phyloP scores from a whole-genome alignment of 345 rosid species.

The Heritiera fomes region DNA sequence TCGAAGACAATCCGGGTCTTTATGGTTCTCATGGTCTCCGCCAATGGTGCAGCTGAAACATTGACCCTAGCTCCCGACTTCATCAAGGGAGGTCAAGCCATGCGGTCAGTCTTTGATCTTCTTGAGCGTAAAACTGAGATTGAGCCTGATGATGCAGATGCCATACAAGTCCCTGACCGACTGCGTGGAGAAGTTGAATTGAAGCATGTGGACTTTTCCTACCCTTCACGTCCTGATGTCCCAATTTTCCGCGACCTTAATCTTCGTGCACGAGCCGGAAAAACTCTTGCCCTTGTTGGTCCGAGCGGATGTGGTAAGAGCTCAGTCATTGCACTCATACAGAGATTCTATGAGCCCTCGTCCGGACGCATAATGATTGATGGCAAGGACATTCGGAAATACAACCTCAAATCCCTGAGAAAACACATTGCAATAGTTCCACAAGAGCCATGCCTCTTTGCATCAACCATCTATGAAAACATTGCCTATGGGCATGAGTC shows the following conservation, averaged over 20 bases:
- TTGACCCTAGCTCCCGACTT: slow-evolving; percentile 95
- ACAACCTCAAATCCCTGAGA: slow-evolving; percentile 87
- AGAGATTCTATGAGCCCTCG: slow-evolving; percentile 85
- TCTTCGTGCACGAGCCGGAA: slow-evolving; percentile 88
- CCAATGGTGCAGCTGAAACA: slow-evolving; percentile 98
- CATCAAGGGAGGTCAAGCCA: slow-evolving; percentile 96
- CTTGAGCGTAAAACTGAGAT: slow-evolving; percentile 98
- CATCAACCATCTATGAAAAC: slow-evolving; percentile 77
- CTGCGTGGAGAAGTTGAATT: slow-evolving; percentile 94
- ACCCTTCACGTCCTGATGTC: slow-evolving; percentile 88
- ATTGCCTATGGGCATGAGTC: slow-evolving; percentile 89
- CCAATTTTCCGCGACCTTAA: slow-evolving; percentile 78
- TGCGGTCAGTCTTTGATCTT: slow-evolving; percentile 88
- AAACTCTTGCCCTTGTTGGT: slow-evolving; percentile 93
- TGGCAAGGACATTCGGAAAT: slow-evolving; percentile 90
- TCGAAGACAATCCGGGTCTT: slow-evolving; percentile 94
- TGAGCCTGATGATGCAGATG: slow-evolving; percentile 89
- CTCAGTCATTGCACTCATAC: slow-evolving; percentile 79
- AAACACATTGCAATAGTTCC: slow-evolving; percentile 91
- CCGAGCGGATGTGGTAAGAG: slow-evolving; percentile 99
- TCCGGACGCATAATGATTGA: slow-evolving; percentile 90
- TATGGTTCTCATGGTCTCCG: slow-evolving; percentile 99
- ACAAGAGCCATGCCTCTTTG: slow-evolving; percentile 95
- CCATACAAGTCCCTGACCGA: slow-evolving; percentile 72
- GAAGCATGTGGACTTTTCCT: slow-evolving; percentile 91